A percentile compares a stretch with the other conserved stretches of the same genome.
Conservation (phyloP, 1,139 yeast species). For the Debaryomyces psychrophilus region DNA sequence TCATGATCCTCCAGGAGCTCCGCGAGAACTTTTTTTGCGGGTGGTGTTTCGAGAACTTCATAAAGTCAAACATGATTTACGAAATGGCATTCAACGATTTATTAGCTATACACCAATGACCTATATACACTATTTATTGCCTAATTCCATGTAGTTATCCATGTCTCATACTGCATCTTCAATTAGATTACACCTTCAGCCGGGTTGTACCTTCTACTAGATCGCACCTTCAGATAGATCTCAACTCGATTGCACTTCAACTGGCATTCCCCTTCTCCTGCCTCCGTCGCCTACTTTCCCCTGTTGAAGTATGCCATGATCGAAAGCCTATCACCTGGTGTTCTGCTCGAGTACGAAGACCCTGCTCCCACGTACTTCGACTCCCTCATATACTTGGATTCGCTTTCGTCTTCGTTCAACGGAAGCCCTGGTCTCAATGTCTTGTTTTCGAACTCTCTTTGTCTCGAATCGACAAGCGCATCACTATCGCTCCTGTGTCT, state of each 20-base stretch:
- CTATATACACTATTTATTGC: constrained; percentile 8
- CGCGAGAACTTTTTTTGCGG: constrained; percentile 51
- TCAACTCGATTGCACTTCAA: too few species aligned
- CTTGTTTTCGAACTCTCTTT: constrained; percentile 34
- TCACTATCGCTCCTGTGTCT: constrained; percentile 45
- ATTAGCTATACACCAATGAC: constrained; percentile 1
- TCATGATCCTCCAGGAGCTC: constrained; percentile 50
- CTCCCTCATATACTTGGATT: constrained; percentile 37
- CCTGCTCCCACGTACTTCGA: constrained; percentile 72
- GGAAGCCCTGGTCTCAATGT: constrained; percentile 44
- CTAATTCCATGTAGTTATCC: constrained; percentile 1
- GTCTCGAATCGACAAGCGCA: constrained; percentile 36
- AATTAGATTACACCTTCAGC: too few species aligned
- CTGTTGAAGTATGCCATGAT: constrained; percentile 35
- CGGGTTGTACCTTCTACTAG: too few species aligned
- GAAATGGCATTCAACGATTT: constrained; percentile 48
- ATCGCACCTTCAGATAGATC: too few species aligned
- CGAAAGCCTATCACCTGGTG: constrained; percentile 49
- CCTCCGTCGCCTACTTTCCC: constrained; percentile 6
- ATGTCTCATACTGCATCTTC: background rate
- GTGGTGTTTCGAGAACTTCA: constrained; percentile 47
- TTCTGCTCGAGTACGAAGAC: constrained; percentile 55
- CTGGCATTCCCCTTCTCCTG: background rate
- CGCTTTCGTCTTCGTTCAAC: constrained; percentile 20
- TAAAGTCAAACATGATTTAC: constrained; percentile 44